Base-by-base conservation (phyloP, 2,329 filamentous ascomycete genomes). In the Ophiostoma ips region DNA sequence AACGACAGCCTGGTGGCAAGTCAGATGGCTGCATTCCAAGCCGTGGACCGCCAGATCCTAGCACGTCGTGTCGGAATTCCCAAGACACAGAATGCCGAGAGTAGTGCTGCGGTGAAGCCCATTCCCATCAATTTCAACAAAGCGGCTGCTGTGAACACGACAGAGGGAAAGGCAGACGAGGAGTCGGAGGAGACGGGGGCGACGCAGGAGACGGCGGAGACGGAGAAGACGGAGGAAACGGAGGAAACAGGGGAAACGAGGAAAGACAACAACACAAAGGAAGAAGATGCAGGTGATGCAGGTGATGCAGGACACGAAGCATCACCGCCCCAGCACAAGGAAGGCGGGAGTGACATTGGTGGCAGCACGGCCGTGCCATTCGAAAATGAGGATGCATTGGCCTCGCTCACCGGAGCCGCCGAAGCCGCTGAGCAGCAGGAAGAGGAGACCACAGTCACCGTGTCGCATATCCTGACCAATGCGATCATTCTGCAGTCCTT, bases 391-490 rank as follows among this genome's bases (percentile, higher is more conserved):
- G 60, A 57, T 13, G 49, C 50, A 11, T 36, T 31, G 8, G 37
- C 50, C n/a, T 38, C 52, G 24, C 24, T 28, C 5, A 28, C 24
- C 24, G 24, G 24, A 28, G 24, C 24, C 4, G 24, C 24, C 24
- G 24, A 28, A 28, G 24, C 24, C 4, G 24, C 8, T 8, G 24
- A 28, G 24, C 15, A 43, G 6, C 21, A 16, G 16, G 21, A 41
- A 16, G 61, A 61, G 28, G 61, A 65, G 5, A 66, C 64, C 46
- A 72, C 71, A 10, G 81, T 79, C 8, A 86, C 81, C 8, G 76
- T 92, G 5, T 87, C 83, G 37, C 85, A 90, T 61, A 70, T 90
- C 11, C 68, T 92, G 54, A 90, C 85, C 6, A 92, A 90, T 62
- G 77, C 84, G 37, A 77, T 90, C 52, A 76, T 90, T 47, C 69